Evolutionary conservation across 2,329 filamentous ascomycete genomes (phyloP).

Genomic region (Cladophialophora carrionii): DNA sequence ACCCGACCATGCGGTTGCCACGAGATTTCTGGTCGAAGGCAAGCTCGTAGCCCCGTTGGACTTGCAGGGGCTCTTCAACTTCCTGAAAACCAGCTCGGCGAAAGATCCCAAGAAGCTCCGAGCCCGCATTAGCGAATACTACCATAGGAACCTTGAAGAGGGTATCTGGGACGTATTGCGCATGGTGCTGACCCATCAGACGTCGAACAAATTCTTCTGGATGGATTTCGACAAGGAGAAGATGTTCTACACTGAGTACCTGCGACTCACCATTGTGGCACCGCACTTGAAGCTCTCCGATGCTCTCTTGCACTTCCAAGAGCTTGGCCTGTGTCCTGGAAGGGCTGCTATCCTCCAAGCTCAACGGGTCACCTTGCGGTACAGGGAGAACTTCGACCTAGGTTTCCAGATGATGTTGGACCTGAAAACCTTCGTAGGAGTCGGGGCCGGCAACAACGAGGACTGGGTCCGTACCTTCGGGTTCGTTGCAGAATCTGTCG

Average conservation of each 20-base stretch:
- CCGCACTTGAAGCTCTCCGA: slow-evolving; percentile 15
- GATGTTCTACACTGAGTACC: slow-evolving; percentile 26
- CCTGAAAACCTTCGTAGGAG: slow-evolving; percentile 12
- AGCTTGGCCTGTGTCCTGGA: slow-evolving; percentile 28
- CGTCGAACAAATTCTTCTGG: slow-evolving; percentile 17
- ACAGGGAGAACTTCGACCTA: slow-evolving; percentile 19
- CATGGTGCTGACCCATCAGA: slow-evolving; percentile 19
- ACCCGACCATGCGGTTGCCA: neutral
- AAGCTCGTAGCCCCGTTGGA: neutral
- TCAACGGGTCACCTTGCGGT: slow-evolving; percentile 28
- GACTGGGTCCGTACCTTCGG: slow-evolving; percentile 28
- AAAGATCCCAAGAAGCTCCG: slow-evolving; percentile 15
- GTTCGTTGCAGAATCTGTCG: slow-evolving; percentile 22
- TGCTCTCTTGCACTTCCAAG: slow-evolving; percentile 18
- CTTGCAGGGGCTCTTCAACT: neutral
- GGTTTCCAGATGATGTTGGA: slow-evolving; percentile 10
- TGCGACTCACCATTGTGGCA: slow-evolving; percentile 14
- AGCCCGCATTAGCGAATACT: slow-evolving; percentile 16
- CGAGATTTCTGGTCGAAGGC: neutral
- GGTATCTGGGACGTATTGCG: slow-evolving; percentile 31
- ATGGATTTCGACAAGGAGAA: slow-evolving; percentile 24
- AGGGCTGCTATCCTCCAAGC: slow-evolving; percentile 25
- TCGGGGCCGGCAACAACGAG: slow-evolving; percentile 12
- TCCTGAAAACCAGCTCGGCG: neutral
- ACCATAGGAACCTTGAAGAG: slow-evolving; percentile 22